Percentiles rank a stretch among this genome's conserved stretches.
These are phyloP conservation scores for Pichia cabralensis DNA, from an alignment of 805 yeast species.

Conservation along the genomic window DNA sequence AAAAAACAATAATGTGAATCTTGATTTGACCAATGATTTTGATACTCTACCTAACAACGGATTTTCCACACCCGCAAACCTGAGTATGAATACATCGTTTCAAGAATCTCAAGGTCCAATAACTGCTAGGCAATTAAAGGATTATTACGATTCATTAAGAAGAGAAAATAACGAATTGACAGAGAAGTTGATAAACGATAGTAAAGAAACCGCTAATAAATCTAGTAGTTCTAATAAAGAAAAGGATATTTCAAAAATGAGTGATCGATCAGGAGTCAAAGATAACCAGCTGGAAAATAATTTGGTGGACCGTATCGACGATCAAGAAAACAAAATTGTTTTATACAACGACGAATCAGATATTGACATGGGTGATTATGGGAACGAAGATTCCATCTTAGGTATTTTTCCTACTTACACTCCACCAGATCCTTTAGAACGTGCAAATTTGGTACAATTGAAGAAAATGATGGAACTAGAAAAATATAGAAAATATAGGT, in stretches of 20 bases:
- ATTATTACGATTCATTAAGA: constrained; percentile 20
- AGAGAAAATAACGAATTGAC: constrained; percentile 12
- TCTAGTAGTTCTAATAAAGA: too few relatives aligned
- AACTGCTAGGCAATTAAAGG: constrained; percentile 21
- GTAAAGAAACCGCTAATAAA: background rate
- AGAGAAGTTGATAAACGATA: background rate
- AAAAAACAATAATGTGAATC: too few relatives aligned
- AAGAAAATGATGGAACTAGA: constrained; percentile 31
- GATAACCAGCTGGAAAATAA: too few relatives aligned
- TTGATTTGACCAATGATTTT: too few relatives aligned
- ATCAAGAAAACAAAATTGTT: constrained; percentile 1
- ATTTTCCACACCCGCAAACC: too few relatives aligned
- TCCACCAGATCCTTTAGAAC: constrained; percentile 22
- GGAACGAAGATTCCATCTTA: constrained; percentile 2
- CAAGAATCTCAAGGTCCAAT: constrained; percentile 8
- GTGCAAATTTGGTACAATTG: constrained; percentile 24
- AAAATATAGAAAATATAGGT: constrained; percentile 39
- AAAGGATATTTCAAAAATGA: too few relatives aligned
- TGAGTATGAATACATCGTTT: too few relatives aligned
- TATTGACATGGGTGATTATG: background rate
- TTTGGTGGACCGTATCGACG: too few relatives aligned
- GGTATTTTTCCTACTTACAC: background rate
- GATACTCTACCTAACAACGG: too few relatives aligned
- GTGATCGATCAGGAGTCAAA: too few relatives aligned
- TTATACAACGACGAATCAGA: constrained; percentile 4